A percentile compares a stretch with the other conserved stretches of the same genome.
Conservation (phyloP, 257 asterid genomes). For the Nicotiana knightiana region DNA sequence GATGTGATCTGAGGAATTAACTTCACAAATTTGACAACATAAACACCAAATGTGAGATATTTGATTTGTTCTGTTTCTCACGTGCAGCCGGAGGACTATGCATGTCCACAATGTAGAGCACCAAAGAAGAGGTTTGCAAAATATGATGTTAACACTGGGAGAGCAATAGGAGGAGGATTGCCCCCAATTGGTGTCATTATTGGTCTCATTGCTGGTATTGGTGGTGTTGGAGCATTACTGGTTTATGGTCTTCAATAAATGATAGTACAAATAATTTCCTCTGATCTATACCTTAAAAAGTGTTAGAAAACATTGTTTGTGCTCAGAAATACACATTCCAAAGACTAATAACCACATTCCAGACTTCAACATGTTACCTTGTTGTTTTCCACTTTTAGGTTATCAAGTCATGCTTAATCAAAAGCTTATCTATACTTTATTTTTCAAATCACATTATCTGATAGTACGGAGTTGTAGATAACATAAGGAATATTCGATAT, state of each 20-base stretch:
- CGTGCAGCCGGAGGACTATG: conserved; percentile 71
- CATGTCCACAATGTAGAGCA: conserved; percentile 90
- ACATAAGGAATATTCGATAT: neutral
- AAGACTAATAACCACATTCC: neutral
- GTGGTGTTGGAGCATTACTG: conserved; percentile 84
- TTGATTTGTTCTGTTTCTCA: neutral
- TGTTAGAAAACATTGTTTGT: neutral
- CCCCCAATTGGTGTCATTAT: conserved; percentile 89
- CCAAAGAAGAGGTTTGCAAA: conserved; percentile 94
- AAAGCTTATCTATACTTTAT: too few species aligned
- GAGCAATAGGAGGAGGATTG: conserved; percentile 78
- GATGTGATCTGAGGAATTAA: too few species aligned
- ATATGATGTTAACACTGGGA: conserved; percentile 82
- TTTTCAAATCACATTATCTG: too few species aligned
- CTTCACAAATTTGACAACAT: too few species aligned
- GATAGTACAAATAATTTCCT: neutral
- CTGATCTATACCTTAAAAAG: neutral
- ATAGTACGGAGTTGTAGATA: too few species aligned
- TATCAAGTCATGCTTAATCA: too few species aligned
- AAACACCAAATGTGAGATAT: too few species aligned
- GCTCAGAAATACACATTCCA: neutral
- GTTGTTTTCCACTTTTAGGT: too few species aligned
- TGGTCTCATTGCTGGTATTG: conserved; percentile 76
- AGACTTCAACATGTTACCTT: neutral
- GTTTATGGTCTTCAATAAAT: conserved; percentile 77